Evolutionary conservation across 306 rosid genomes (phyloP).

Genomic region (Castanea mollissima): DNA sequence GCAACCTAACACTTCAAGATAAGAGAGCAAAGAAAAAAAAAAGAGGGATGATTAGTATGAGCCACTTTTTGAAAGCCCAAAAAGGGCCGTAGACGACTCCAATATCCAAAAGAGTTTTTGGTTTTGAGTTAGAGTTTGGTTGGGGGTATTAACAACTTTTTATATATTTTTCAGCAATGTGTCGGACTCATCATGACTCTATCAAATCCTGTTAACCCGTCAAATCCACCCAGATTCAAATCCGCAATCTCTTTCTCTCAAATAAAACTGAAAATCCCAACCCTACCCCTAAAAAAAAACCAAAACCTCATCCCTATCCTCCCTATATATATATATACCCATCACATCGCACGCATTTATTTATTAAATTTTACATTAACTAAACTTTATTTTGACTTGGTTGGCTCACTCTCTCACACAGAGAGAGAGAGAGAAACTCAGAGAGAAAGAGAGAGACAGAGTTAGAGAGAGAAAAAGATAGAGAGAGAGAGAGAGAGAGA

Average conservation of each 20-base stretch:
- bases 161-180: too few relatives aligned
- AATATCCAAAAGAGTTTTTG: too few relatives aligned
- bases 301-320: background rate
- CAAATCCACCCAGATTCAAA: conserved; percentile 11
- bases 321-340: background rate
- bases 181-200: background rate
- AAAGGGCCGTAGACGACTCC: too few relatives aligned
- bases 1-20: too few relatives aligned
- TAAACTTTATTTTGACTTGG: conserved; percentile 8
- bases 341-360: background rate
- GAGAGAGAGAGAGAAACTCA: background rate
- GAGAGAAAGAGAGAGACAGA: too few relatives aligned
- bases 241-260: background rate
- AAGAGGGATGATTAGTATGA: too few relatives aligned
- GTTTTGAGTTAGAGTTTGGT: too few relatives aligned
- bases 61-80: too few relatives aligned
- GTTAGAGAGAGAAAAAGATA: too few relatives aligned
- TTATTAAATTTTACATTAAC: conserved; percentile 22
- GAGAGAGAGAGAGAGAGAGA: background rate
- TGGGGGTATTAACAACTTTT: too few relatives aligned
- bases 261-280: background rate
- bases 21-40: too few relatives aligned
- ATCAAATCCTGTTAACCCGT: conserved; percentile 12
- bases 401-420: background rate
- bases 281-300: background rate